Percentiles rank a stretch among this genome's conserved stretches.
These are phyloP conservation scores for Yamadazyma insecticola DNA, from an alignment of 805 yeast genomes.

Conservation along the genomic window DNA sequence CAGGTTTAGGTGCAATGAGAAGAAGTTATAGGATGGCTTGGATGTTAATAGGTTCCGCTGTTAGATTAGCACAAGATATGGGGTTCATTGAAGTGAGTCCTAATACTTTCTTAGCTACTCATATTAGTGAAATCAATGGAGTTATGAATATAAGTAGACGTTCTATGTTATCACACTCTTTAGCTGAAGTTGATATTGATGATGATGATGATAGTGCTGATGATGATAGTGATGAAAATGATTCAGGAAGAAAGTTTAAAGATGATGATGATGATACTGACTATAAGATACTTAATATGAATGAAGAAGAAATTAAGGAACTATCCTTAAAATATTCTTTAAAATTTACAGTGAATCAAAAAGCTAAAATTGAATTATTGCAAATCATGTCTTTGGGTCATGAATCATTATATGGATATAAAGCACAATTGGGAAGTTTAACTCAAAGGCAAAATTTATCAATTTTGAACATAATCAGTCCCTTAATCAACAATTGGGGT, in stretches of 20 bases:
- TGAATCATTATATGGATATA: slow-evolving; percentile 72
- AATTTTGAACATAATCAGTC: slow-evolving; percentile 66
- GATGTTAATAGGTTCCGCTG: slow-evolving; percentile 88
- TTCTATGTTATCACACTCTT: slow-evolving; percentile 70
- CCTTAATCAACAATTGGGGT: slow-evolving; percentile 77
- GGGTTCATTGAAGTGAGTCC: slow-evolving; percentile 72
- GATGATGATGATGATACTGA: slow-evolving; percentile 18
- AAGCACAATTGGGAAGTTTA: slow-evolving; percentile 47
- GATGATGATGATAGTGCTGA: slow-evolving; percentile 30
- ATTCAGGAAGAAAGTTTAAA: too few species aligned
- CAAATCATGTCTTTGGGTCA: slow-evolving; percentile 79
- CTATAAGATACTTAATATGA: slow-evolving; percentile 23
- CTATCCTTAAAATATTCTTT: slow-evolving; percentile 27
- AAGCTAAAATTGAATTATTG: slow-evolving; percentile 74
- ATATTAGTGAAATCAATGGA: slow-evolving; percentile 74
- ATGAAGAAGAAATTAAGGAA: slow-evolving; percentile 27
- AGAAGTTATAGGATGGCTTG: slow-evolving; percentile 88
- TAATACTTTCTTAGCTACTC: slow-evolving; percentile 76
- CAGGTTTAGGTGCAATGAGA: slow-evolving; percentile 81
- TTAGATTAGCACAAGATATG: slow-evolving; percentile 82
- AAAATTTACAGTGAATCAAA: slow-evolving; percentile 57
- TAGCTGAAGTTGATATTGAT: slow-evolving; percentile 61
- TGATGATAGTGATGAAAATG: slow-evolving; percentile 20
- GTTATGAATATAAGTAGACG: slow-evolving; percentile 78
- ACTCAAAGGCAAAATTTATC: slow-evolving; percentile 65